Conservation (phyloP, 208 protist genomes). For the Leishmania aethiopica region DNA sequence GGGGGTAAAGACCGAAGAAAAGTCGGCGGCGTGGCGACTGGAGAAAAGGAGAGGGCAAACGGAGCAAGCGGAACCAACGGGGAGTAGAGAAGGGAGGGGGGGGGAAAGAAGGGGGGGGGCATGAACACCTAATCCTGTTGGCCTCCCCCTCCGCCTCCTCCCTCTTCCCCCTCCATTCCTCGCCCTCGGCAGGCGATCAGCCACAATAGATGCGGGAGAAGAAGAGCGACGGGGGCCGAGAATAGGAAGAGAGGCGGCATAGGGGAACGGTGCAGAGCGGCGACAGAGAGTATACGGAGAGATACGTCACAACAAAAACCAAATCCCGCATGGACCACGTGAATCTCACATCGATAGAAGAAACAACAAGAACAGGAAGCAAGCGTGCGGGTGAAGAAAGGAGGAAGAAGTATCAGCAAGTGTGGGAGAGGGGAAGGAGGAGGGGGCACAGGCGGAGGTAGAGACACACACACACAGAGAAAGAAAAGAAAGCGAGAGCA, state of each 20-base stretch:
- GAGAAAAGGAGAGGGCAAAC: not conserved
- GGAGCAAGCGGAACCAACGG: not conserved
- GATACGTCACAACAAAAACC: not conserved
- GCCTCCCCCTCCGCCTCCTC: not conserved
- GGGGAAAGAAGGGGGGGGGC: not conserved
- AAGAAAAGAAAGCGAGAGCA: constrained; percentile 1
- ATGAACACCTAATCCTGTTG: not conserved
- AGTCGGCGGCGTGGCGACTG: not conserved
- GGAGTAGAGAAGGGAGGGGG: not conserved
- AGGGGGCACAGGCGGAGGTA: not conserved
- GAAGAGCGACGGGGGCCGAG: not conserved
- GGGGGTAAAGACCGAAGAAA: not conserved
- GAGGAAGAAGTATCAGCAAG: constrained; percentile 10
- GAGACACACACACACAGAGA: constrained; percentile 2
- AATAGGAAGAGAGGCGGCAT: constrained; percentile 13
- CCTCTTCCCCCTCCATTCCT: not conserved
- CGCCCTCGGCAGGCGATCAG: not conserved
- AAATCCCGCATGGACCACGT: not conserved
- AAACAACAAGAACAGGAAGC: not conserved
- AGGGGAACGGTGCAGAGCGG: not conserved
- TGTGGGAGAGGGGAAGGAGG: not conserved
- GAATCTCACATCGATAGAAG: not conserved
- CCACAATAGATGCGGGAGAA: not conserved
- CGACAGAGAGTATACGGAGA: not conserved
- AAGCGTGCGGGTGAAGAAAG: not conserved